Conservation (phyloP, 768 basidiomycete genomes). For the Sistotremastrum niveocremeum region DNA sequence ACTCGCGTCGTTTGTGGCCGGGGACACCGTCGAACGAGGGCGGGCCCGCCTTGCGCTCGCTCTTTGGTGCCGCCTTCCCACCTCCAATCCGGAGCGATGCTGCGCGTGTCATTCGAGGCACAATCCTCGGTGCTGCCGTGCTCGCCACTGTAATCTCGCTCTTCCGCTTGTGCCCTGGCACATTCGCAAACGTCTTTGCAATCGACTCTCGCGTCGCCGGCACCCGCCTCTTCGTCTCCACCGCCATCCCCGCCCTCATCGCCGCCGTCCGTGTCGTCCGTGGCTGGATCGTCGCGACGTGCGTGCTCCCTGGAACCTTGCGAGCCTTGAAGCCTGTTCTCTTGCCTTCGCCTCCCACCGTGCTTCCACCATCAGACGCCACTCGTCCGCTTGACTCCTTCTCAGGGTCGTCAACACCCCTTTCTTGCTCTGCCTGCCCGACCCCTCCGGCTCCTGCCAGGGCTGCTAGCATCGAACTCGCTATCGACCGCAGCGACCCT, state of each 20-base stretch:
- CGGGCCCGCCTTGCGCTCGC: slow-evolving; percentile 30
- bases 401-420: slow-evolving; percentile 18
- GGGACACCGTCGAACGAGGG: slow-evolving; percentile 62
- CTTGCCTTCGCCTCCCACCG: slow-evolving; percentile 23
- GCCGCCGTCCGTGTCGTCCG: slow-evolving; percentile 65
- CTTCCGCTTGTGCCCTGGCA: slow-evolving; percentile 71
- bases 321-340: slow-evolving; percentile 48
- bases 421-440: slow-evolving; percentile 4
- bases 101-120: slow-evolving; percentile 63
- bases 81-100: slow-evolving; percentile 59
- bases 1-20: slow-evolving; percentile 61
- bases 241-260: slow-evolving; percentile 46
- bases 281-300: slow-evolving; percentile 24
- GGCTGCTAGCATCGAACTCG: slow-evolving; percentile 34
- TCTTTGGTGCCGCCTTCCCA: slow-evolving; percentile 45
- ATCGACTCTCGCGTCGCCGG: slow-evolving; percentile 44
- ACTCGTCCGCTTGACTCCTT: slow-evolving; percentile 23
- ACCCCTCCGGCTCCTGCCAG: slow-evolving; percentile 27
- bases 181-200: slow-evolving; percentile 54
- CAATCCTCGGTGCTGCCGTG: slow-evolving; percentile 58
- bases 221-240: slow-evolving; percentile 17
- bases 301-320: slow-evolving; percentile 41
- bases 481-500: slow-evolving; percentile 27
- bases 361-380: slow-evolving; percentile 8
- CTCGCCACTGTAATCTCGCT: slow-evolving; percentile 59